A percentile compares a stretch with the other conserved stretches of the same genome.
These are phyloP conservation scores for Calamus simplicifolius DNA, from an alignment of 176 grass and related monocot species.

Conservation along the genomic window DNA sequence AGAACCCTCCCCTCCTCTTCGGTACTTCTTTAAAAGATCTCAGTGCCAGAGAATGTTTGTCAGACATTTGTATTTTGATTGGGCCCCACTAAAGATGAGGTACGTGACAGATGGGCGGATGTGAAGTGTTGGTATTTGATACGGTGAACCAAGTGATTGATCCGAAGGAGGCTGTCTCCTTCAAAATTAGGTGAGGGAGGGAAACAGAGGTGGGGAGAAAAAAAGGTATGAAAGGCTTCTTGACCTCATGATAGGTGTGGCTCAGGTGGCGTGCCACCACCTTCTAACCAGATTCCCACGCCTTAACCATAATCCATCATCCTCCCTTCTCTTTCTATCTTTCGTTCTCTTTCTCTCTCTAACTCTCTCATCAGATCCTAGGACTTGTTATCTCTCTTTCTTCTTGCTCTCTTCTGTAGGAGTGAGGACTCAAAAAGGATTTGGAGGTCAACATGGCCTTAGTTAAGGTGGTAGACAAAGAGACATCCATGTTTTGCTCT, in stretches of 20 bases:
- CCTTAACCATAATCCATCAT: slow-evolving; percentile 27
- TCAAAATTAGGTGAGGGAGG: not conserved
- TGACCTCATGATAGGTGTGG: slow-evolving; percentile 63
- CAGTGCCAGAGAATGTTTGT: no score
- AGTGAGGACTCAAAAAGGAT: slow-evolving; percentile 11
- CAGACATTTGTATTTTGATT: no score
- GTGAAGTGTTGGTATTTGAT: no score
- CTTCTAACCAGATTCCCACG: slow-evolving; percentile 83
- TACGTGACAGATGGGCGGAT: no score
- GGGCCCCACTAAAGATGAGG: no score
- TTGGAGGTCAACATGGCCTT: slow-evolving; percentile 22
- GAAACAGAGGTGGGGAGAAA: not conserved
- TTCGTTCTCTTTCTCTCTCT: slow-evolving; percentile 1
- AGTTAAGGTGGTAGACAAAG: slow-evolving; percentile 27
- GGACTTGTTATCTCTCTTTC: not conserved
- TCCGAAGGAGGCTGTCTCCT: no score
- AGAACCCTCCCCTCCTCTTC: no score
- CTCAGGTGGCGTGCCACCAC: slow-evolving; percentile 71
- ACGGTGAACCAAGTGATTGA: no score
- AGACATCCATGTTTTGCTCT: slow-evolving; percentile 61
- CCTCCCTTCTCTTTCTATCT: not conserved
- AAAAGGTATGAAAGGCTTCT: slow-evolving; percentile 18
- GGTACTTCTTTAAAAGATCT: no score
- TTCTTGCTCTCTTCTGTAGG: slow-evolving; percentile 11
- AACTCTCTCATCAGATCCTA: not conserved